These are phyloP conservation scores for Trichoderma simmonsii DNA, from an alignment of 2,329 filamentous ascomycete genomes.

Conservation along the genomic window DNA sequence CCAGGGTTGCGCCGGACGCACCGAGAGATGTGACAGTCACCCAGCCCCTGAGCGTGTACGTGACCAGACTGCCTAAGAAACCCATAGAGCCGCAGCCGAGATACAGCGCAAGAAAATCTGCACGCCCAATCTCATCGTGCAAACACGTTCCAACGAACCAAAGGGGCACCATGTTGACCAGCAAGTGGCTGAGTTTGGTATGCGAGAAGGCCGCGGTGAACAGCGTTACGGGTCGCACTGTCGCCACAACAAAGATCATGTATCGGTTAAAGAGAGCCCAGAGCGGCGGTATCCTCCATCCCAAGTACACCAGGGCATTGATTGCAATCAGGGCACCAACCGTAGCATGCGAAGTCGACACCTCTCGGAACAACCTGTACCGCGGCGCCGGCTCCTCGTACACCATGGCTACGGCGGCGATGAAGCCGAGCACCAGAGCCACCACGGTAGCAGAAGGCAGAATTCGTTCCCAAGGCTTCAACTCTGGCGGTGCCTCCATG, in stretches of 20 bases:
- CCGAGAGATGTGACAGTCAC: slow-evolving; percentile 56
- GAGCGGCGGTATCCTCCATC: slow-evolving; percentile 62
- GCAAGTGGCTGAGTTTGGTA: slow-evolving; percentile 57
- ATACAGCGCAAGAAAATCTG: slow-evolving; percentile 66
- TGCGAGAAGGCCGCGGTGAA: slow-evolving; percentile 69
- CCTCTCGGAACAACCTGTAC: slow-evolving; percentile 56
- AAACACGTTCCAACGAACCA: slow-evolving; percentile 64
- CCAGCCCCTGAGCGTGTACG: slow-evolving; percentile 45
- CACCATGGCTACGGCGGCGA: slow-evolving; percentile 43
- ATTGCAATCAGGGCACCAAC: slow-evolving; percentile 58
- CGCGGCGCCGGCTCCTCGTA: slow-evolving; percentile 53
- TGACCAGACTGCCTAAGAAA: slow-evolving; percentile 55
- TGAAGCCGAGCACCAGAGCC: slow-evolving; percentile 42
- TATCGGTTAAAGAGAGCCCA: slow-evolving; percentile 68
- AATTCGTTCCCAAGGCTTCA: slow-evolving; percentile 51
- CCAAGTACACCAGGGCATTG: slow-evolving; percentile 55
- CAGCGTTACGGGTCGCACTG: slow-evolving; percentile 59
- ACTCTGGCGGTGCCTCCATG: slow-evolving; percentile 50
- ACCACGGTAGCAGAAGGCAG: slow-evolving; percentile 52
- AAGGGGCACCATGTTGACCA: slow-evolving; percentile 62
- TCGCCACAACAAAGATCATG: slow-evolving; percentile 62
- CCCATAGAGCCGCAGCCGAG: slow-evolving; percentile 56
- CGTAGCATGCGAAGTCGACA: slow-evolving; percentile 62
- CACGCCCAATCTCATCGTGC: slow-evolving; percentile 68
- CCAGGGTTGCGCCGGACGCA: slow-evolving; percentile 63